These are phyloP conservation scores for Scheffersomyces titani DNA, from an alignment of 1,139 yeast genomes.

Conservation along the genomic window DNA sequence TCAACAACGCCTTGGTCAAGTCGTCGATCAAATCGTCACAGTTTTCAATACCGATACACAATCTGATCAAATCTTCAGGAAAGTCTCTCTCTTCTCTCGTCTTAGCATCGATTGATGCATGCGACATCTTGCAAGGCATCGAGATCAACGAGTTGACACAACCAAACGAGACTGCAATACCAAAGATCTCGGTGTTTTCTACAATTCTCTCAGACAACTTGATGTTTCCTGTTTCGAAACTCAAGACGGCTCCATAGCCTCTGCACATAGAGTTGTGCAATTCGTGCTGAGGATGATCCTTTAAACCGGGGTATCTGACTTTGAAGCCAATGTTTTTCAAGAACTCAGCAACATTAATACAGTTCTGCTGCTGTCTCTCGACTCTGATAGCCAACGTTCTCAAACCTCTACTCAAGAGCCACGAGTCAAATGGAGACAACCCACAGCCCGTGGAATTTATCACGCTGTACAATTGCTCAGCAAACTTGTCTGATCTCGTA, in stretches of 20 bases:
- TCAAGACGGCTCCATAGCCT: constrained; percentile 88
- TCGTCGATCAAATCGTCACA: constrained; percentile 69
- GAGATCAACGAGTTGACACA: constrained; percentile 90
- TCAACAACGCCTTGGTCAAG: constrained; percentile 65
- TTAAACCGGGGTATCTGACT: constrained; percentile 84
- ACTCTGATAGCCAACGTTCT: constrained; percentile 83
- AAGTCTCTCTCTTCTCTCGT: constrained; percentile 84
- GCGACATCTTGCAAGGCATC: constrained; percentile 94
- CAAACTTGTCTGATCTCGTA: constrained; percentile 60
- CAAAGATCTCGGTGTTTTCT: constrained; percentile 73
- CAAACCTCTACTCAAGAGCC: constrained; percentile 85
- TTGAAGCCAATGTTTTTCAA: constrained; percentile 60
- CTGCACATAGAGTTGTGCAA: constrained; percentile 74
- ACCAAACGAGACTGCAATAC: constrained; percentile 92
- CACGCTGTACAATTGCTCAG: constrained; percentile 69
- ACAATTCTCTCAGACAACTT: constrained; percentile 71
- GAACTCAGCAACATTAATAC: constrained; percentile 72
- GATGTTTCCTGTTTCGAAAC: constrained; percentile 83
- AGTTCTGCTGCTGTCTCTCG: constrained; percentile 84
- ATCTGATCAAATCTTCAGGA: constrained; percentile 87
- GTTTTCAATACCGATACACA: constrained; percentile 86
- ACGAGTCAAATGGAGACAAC: constrained; percentile 84
- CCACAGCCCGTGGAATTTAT: constrained; percentile 92
- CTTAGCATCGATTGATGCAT: constrained; percentile 90
- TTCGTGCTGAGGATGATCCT: constrained; percentile 78